Base-by-base conservation (phyloP, 2,329 filamentous ascomycete species). In the Helotiales sp. region DNA sequence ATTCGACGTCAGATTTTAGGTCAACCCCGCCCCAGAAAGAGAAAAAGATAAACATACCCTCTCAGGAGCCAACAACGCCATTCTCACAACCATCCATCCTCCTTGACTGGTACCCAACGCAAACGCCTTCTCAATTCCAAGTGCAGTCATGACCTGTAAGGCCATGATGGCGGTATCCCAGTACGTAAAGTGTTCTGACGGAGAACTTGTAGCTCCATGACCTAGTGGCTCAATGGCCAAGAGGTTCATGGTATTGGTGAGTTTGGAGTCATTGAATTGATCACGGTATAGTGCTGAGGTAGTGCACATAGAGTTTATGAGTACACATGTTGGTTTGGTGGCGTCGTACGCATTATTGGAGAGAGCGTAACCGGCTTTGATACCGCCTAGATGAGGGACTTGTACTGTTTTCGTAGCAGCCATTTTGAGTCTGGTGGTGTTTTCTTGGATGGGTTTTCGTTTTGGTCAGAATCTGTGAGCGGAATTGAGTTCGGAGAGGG, bases 121-220 rank as follows among this genome's bases (percentile, higher is more conserved):
- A 60, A 80, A 82, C 0, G 77, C 79, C 71, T 77, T 77, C 17
- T 72, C 52, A 25, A 82, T 73, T 1, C 74, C 73, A 2, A 83
- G 72, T 5, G 74, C 74, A 36, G 83, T 77, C 74, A 86, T 73
- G 1, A 82, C 80, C 70, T 86, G 81, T 8, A 83, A 70, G 10
- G 77, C 77, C 78, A 85, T 78, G 58, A 75, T 70, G 44, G 80
- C 80, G 2, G 79, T 71, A 66, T 83, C 81, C 81, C 81, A 83
- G 71, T 81, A 82, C 2, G 78, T 82, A 64, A 80, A 83, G 58
- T 80, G 76, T 64, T 81, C 78, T 0, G 66, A 34, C 9, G 52
- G 58, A 1, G 58, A 58, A 55, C 67, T 71, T 1, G 79, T 81
- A 15, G 75, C 69, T 60, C 80, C 80, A 63, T 83, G 80, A 55